phyloP scores from a whole-genome alignment of 2,329 filamentous ascomycete species.

The Diaporthe helianthi region DNA sequence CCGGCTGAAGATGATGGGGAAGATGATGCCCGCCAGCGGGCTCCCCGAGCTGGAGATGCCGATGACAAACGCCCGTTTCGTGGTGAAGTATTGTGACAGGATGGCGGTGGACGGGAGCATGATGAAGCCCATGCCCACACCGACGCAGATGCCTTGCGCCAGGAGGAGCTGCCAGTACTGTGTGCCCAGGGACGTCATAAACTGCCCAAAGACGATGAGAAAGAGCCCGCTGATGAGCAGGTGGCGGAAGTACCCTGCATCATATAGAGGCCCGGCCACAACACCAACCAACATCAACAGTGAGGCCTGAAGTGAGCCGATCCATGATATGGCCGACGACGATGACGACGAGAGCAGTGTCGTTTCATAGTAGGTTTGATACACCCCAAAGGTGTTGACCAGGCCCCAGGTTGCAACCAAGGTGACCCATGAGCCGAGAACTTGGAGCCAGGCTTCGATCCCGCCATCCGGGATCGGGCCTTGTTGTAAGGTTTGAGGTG shows the following conservation, averaged over 20 bases:
- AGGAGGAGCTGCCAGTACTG: conserved; percentile 53
- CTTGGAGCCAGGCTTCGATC: conserved; percentile 48
- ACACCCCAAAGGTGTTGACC: conserved; percentile 55
- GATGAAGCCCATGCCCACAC: conserved; percentile 46
- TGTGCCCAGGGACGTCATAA: conserved; percentile 54
- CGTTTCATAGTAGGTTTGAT: conserved; percentile 53
- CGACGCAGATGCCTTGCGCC: conserved; percentile 48
- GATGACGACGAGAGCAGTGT: conserved; percentile 43
- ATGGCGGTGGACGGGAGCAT: conserved; percentile 48
- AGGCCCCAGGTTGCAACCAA: conserved; percentile 49
- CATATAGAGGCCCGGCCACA: conserved; percentile 50
- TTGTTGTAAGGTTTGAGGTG: neutral
- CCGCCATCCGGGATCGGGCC: conserved; percentile 39
- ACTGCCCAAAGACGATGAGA: conserved; percentile 49
- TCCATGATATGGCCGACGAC: conserved; percentile 53
- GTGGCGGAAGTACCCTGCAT: conserved; percentile 50
- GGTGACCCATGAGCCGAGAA: conserved; percentile 47
- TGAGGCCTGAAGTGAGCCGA: conserved; percentile 51
- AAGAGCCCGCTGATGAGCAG: conserved; percentile 46
- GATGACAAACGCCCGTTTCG: conserved; percentile 43
- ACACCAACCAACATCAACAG: conserved; percentile 50
- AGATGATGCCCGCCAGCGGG: conserved; percentile 52
- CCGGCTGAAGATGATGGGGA: conserved; percentile 52
- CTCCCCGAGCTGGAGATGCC: conserved; percentile 44
- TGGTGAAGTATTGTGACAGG: conserved; percentile 50